Evolutionary conservation across 106 monocot species (phyloP), one percentile per base, ranked within the genome.

Genomic region (Alisma plantagoaquatica): DNA sequence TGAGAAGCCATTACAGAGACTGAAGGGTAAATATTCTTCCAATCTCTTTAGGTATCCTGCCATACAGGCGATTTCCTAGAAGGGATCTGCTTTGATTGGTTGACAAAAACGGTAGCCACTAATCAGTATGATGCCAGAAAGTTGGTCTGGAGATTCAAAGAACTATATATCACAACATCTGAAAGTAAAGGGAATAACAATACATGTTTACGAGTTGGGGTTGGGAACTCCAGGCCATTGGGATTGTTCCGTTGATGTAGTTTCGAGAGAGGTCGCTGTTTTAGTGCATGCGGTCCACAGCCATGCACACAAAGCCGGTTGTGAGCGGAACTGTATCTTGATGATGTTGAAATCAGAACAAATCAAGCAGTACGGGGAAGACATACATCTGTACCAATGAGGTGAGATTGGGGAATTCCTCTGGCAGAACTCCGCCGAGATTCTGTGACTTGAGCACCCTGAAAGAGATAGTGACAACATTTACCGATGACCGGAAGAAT

Each of bases 221-320:
- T 29, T 59, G 43, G 0, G 49, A 59, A 23, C 10, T 30, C 68
- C 58, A 68, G 1, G 48, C 0, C 15, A 59, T 0, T 30, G 68
- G 68, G 4, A 68, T 49, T 1, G 51, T 2, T 0, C 68, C 68
- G 28, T 23, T 50, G 59, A 68, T 49, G 42, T 59, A 59, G 23
- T 68, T 68, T 3, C 58, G 31, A 1, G 68, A 23, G 27, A 68
- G n/a, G 22, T 68, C 68, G 31, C 68, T 68, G 67, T 26, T 17
- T 50, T 31, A 62, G 21, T 31, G 9, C 17, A 49, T 49, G 17
- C 15, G 30, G 10, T 4, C 18, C 15, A 10, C 20, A n/a, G 3
- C n/a, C n/a, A n/a, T n/a, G n/a, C n/a, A n/a, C n/a, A n/a, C n/a
- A n/a, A n/a, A n/a, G n/a, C n/a, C n/a, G n/a, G n/a, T n/a, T n/a